Percentiles rank a stretch among this genome's conserved stretches.
Evolutionary conservation across 495 filamentous ascomycete genomes (phyloP).

Genomic region (Pyronema domesticum): DNA sequence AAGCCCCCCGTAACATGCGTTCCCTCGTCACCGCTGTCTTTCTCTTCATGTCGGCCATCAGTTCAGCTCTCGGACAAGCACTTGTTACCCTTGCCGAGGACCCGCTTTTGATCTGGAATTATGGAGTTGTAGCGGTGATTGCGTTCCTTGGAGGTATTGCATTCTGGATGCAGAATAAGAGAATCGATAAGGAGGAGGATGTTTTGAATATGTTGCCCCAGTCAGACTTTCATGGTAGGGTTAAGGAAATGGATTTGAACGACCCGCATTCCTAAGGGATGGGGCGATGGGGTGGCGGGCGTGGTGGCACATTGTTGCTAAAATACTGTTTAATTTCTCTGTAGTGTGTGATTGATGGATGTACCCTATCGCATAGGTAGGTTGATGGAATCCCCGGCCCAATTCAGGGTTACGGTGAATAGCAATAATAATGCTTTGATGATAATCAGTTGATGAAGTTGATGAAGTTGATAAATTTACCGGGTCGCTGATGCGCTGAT

Average conservation of each 20-base stretch:
- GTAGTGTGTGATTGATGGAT: too few species aligned
- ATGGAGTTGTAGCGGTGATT: constrained; percentile 43
- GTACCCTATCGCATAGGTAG: too few species aligned
- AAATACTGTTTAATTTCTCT: too few species aligned
- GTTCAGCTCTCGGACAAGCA: constrained; percentile 49
- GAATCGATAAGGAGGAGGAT: constrained; percentile 47
- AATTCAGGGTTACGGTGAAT: too few species aligned
- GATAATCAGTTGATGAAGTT: too few species aligned
- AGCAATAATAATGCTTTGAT: too few species aligned
- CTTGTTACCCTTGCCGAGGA: constrained; percentile 47
- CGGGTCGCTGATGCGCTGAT: too few species aligned
- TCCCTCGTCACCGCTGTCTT: constrained; percentile 50
- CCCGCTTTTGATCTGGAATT: constrained; percentile 46
- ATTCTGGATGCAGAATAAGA: constrained; percentile 45
- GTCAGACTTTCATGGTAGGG: constrained; percentile 25
- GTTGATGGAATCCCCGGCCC: too few species aligned
- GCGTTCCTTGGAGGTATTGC: constrained; percentile 38
- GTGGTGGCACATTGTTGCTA: too few species aligned
- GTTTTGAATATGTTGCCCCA: constrained; percentile 40
- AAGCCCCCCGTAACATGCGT: constrained; percentile 63
- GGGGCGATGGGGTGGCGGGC: too few species aligned
- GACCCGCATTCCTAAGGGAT: too few species aligned
- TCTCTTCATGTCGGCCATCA: constrained; percentile 53
- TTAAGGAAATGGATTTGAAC: neutral
- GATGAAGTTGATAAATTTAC: too few species aligned